Evolutionary conservation across 108 stramenopile species (phyloP).

Genomic region (Cyclotella kingstonii): DNA sequence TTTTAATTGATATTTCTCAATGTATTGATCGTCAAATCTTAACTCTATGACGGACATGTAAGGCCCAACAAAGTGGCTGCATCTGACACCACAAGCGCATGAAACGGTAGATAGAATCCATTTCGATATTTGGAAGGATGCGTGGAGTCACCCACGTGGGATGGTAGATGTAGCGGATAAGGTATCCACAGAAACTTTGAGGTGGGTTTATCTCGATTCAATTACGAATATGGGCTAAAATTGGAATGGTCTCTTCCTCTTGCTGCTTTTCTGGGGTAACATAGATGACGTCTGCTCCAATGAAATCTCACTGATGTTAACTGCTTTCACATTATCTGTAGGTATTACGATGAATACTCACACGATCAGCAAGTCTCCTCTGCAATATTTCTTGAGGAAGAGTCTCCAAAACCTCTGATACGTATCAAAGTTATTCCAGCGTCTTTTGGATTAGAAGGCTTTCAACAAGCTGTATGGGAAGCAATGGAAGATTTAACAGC

Average conservation of each 20-base stretch:
- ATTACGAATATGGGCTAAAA: neutral
- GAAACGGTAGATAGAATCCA: slow-evolving; percentile 15
- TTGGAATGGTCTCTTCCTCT: no score
- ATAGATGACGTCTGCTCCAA: no score
- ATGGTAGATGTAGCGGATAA: slow-evolving; percentile 36
- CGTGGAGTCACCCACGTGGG: slow-evolving; percentile 28
- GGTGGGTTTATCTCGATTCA: slow-evolving; percentile 9
- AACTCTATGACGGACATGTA: neutral
- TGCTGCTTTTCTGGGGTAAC: no score
- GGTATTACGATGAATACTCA: slow-evolving; percentile 29
- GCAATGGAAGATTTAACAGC: slow-evolving; percentile 26
- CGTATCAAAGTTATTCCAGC: slow-evolving; percentile 42
- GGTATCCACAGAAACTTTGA: slow-evolving; percentile 27
- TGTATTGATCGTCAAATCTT: neutral
- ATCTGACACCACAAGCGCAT: slow-evolving; percentile 15
- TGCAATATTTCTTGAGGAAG: neutral
- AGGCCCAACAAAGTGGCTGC: slow-evolving; percentile 47
- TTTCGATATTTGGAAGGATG: slow-evolving; percentile 38
- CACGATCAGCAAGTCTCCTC: slow-evolving; percentile 1
- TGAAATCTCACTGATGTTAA: no score
- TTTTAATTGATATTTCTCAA: neutral
- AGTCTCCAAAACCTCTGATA: slow-evolving; percentile 2
- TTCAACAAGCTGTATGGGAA: slow-evolving; percentile 44
- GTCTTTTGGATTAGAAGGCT: slow-evolving; percentile 42
- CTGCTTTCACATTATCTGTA: neutral